Percentiles rank a stretch among this genome's conserved stretches.
Evolutionary conservation across 345 rosid species (phyloP).

Genomic region (Aurinia saxatilis): DNA sequence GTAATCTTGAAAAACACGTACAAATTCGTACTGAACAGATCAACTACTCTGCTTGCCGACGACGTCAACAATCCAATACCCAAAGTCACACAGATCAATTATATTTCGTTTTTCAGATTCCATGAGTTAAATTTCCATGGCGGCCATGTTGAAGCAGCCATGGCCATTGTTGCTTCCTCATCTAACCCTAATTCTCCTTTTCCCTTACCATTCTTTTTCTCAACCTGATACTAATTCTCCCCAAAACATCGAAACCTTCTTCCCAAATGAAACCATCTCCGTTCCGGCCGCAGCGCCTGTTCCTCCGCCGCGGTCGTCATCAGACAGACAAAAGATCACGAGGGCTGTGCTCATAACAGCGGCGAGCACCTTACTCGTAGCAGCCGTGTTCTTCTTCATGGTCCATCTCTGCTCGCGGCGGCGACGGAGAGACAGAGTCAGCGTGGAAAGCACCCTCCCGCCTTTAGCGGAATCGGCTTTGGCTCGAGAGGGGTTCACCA

Average conservation of each 20-base stretch:
- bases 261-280: conserved; percentile 30
- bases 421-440: conserved; percentile 25
- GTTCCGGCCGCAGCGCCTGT: conserved; percentile 21
- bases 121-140: conserved; percentile 31
- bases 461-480: conserved; percentile 15
- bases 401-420: conserved; percentile 28
- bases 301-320: not conserved
- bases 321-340: conserved; percentile 24
- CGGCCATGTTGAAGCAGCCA: conserved; percentile 36
- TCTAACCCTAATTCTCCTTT: conserved; percentile 3
- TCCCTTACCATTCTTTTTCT: conserved; percentile 30
- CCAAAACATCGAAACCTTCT: conserved; percentile 59
- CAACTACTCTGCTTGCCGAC: conserved; percentile 20
- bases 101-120: too few species aligned
- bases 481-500: conserved; percentile 27
- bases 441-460: not conserved
- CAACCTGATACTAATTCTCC: conserved; percentile 39
- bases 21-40: conserved; percentile 1
- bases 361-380: conserved; percentile 47
- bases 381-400: conserved; percentile 47
- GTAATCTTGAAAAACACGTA: not conserved
- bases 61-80: conserved; percentile 6
- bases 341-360: conserved; percentile 69
- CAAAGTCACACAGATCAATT: too few species aligned
- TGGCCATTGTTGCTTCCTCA: conserved; percentile 21